Base-by-base conservation (phyloP, 139 green algal species). In the Gonium pectorale region DNA sequence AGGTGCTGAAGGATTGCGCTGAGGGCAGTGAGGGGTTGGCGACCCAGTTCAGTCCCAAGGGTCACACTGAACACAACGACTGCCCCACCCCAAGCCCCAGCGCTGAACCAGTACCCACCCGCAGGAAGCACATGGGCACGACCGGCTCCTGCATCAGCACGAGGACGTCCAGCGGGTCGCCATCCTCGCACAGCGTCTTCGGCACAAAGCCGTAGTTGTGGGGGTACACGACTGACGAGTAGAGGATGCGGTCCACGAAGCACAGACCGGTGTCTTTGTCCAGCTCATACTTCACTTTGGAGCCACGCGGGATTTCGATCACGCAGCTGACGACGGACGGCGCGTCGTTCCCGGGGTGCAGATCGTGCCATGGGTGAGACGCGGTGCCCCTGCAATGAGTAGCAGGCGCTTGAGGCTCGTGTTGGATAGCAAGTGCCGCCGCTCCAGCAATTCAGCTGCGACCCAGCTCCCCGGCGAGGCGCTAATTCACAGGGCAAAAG, bases 151-250 rank as follows among this genome's bases (percentile, higher is more conserved):
- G 89, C 95, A 98, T 97, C 49, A 99, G 92, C 33, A 99, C 95
- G 17, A 98, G 92, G 66, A 98, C 90, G 85, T 99, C 97, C 56
- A 99, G 72, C 13, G 97, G 94, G 80, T 99, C 97, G 64, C 96
- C 91, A 89, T 99, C 97, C 80, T 99, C 96, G 87, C 97, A 98
- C 52, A 98, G 93, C 5, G 97, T 99, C 85, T 95, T 95, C 43
- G 97, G 97, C 79, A 98, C 97, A 90, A 99, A 99, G 67, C 90
- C 93, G 80, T 98, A 98, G 93, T 98, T 98, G 89, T 98, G 95
- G 26, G 97, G 97, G 83, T 99, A 99, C 6, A 98, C 95, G 0
- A 99, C 97, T 27, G 89, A 95, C 21, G 94, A 98, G 89, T 98
- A 98, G 26, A 99, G 90, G 29, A 99, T 94, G 62, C 97, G 93